Evolutionary conservation across 73 alveolate species (phyloP).

Genomic region (Paramecium pentaurelia): DNA sequence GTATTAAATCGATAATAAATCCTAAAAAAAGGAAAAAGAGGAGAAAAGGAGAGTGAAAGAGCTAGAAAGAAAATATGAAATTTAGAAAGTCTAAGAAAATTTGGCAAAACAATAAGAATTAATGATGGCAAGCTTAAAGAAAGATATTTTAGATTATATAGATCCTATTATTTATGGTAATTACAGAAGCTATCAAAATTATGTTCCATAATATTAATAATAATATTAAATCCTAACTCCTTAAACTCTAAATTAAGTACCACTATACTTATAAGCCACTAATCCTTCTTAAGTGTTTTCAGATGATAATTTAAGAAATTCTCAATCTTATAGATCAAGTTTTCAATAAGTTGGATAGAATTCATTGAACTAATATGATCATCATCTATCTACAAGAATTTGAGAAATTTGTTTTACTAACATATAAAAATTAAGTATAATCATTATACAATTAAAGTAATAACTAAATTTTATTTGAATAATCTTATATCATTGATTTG

Average conservation of each 20-base stretch:
- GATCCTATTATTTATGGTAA: neutral
- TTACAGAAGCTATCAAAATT: neutral
- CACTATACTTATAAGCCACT: neutral
- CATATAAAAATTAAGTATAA: neutral
- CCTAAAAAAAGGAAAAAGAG: neutral
- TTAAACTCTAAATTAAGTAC: neutral
- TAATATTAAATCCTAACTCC: neutral
- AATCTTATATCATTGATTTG: neutral
- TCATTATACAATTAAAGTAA: neutral
- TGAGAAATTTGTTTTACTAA: neutral
- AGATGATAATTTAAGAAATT: neutral
- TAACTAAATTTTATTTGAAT: no score
- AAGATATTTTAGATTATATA: neutral
- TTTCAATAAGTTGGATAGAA: neutral
- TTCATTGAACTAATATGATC: neutral
- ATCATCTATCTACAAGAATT: neutral
- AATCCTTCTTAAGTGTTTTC: neutral
- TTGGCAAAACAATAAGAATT: neutral
- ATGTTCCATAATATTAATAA: neutral
- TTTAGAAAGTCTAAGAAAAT: neutral
- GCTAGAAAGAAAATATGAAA: neutral
- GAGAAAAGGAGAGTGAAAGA: neutral
- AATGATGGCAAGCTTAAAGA: neutral
- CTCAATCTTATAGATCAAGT: neutral
- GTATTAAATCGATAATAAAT: neutral